A percentile compares a stretch with the other conserved stretches of the same genome.
Evolutionary conservation across 371 early-diverging fungal species (phyloP).

Genomic region (Sporodiniella umbellata): DNA sequence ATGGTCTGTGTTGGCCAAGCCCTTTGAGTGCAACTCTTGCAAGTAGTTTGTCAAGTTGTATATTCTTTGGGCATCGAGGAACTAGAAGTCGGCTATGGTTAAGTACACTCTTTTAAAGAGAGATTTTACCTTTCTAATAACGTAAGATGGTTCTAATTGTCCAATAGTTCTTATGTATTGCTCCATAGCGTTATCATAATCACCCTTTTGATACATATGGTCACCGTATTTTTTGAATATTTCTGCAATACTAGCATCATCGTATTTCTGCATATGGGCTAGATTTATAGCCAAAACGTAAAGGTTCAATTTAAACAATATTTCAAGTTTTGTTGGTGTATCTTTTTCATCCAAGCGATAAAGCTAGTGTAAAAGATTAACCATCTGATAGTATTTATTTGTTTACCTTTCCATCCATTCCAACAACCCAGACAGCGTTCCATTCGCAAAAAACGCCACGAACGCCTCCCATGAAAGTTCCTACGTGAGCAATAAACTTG

Average conservation of each 20-base stretch:
- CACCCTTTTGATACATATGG: conserved; percentile 75
- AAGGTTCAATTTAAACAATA: conserved; percentile 83
- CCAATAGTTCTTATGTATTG: conserved; percentile 92
- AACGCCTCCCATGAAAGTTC: conserved; percentile 68
- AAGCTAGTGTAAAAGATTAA: conserved; percentile 58
- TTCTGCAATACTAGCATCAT: conserved; percentile 74
- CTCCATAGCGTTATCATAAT: conserved; percentile 88
- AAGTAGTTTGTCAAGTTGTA: conserved; percentile 86
- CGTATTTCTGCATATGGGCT: conserved; percentile 73
- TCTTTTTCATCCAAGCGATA: conserved; percentile 86
- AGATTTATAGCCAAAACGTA: conserved; percentile 84
- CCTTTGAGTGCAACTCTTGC: conserved; percentile 81
- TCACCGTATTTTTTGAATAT: conserved; percentile 94
- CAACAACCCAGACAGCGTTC: conserved; percentile 87
- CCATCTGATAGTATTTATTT: too few relatives aligned
- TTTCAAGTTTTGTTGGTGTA: conserved; percentile 80
- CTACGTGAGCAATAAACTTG: conserved; percentile 85
- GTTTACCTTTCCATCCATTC: conserved; percentile 74
- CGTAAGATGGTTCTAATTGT: conserved; percentile 91
- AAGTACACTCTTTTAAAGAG: background rate
- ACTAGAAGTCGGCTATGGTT: conserved; percentile 38
- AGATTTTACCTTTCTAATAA: conserved; percentile 79
- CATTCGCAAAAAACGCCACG: conserved; percentile 78
- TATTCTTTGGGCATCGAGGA: conserved; percentile 90
- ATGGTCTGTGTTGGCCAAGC: conserved; percentile 89